phyloP scores from a whole-genome alignment of 2,329 filamentous ascomycete species.

The Colletotrichum musicola region DNA sequence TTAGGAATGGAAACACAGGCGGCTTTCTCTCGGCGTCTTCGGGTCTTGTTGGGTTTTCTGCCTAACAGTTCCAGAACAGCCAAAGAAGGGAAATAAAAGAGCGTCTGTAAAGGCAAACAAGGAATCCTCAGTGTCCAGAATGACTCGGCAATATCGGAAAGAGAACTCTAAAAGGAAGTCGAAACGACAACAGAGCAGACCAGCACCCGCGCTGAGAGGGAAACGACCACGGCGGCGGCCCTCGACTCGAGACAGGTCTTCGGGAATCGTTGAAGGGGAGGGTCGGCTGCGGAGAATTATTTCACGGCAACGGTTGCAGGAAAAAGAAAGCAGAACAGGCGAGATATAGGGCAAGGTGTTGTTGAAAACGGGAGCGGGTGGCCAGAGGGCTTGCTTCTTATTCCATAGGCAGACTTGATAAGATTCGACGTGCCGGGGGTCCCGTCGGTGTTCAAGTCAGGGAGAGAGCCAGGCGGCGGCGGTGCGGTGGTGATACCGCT shows the following conservation, averaged over 20 bases:
- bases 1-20: background rate
- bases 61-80: too few species aligned
- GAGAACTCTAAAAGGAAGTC: background rate
- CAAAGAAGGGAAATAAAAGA: background rate
- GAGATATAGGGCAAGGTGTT: constrained; percentile 24
- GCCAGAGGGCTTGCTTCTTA: constrained; percentile 18
- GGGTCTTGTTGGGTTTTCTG: background rate
- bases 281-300: background rate
- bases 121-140: too few species aligned
- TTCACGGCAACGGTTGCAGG: background rate
- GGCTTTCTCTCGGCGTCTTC: background rate
- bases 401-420: background rate
- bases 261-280: too few species aligned
- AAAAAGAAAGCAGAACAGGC: background rate
- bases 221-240: background rate
- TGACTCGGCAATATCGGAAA: background rate
- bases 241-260: too few species aligned
- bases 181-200: background rate
- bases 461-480: too few species aligned
- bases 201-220: too few species aligned
- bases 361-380: constrained; percentile 26
- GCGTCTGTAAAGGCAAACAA: background rate
- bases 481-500: too few species aligned
- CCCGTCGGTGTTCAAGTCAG: background rate
- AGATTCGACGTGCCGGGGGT: background rate